phyloP scores from a whole-genome alignment of 2,329 filamentous ascomycete species.

The Sphaceloma murrayae region DNA sequence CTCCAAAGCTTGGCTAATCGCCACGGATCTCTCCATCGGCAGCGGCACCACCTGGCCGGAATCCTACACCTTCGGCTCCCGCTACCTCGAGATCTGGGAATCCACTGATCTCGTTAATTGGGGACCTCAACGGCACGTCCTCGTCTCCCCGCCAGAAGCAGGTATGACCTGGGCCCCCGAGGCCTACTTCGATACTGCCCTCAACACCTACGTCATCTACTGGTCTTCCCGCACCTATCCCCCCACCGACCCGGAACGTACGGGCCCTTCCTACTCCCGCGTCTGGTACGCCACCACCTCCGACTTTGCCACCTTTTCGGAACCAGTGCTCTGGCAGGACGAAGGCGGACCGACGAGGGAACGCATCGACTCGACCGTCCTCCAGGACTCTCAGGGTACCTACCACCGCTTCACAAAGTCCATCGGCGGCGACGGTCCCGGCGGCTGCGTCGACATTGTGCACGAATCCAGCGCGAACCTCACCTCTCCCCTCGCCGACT shows the following conservation, averaged over 20 bases:
- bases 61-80: conserved; percentile 40
- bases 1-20: conserved; percentile 44
- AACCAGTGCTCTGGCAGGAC: conserved; percentile 44
- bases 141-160: conserved; percentile 41
- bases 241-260: conserved; percentile 34
- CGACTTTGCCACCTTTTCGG: conserved; percentile 44
- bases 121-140: conserved; percentile 42
- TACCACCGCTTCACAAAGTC: conserved; percentile 50
- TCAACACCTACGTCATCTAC: conserved; percentile 37
- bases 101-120: conserved; percentile 43
- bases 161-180: conserved; percentile 49
- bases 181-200: conserved; percentile 40
- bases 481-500: conserved; percentile 34
- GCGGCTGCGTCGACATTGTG: conserved; percentile 47
- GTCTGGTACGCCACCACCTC: conserved; percentile 45
- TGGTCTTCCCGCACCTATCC: conserved; percentile 42
- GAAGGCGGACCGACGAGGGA: conserved; percentile 34
- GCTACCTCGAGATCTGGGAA: conserved; percentile 47
- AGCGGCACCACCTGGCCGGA: conserved; percentile 45
- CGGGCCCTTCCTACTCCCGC: conserved; percentile 40
- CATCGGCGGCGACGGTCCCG: conserved; percentile 37
- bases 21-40: conserved; percentile 46
- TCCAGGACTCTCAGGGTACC: conserved; percentile 31
- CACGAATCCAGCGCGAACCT: conserved; percentile 41
- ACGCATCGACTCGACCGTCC: conserved; percentile 45